Conservation (phyloP, 371 early-diverging fungal species). For the Rhizomucor pusillus region DNA sequence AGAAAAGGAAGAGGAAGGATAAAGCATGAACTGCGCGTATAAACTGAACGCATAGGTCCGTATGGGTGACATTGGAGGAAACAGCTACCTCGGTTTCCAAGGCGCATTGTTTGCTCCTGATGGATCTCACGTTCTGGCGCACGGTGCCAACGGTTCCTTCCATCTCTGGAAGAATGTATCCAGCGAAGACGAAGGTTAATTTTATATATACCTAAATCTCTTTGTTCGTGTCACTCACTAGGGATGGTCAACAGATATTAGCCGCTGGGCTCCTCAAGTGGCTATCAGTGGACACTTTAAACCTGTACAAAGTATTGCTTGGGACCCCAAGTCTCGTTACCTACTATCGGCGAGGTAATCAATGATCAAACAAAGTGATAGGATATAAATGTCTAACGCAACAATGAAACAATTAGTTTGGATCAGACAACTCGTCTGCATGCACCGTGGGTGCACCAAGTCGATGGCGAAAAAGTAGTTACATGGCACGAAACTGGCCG, state of each 20-base stretch:
- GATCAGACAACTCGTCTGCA: slow-evolving; percentile 91
- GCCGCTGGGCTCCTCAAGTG: slow-evolving; percentile 67
- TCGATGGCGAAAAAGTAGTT: slow-evolving; percentile 16
- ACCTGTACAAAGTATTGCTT: slow-evolving; percentile 72
- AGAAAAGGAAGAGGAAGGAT: slow-evolving; percentile 9
- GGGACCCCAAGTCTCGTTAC: slow-evolving; percentile 81
- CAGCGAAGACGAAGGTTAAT: slow-evolving; percentile 31
- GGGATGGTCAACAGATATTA: slow-evolving; percentile 26
- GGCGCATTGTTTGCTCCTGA: slow-evolving; percentile 74
- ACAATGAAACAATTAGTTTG: slow-evolving; percentile 40
- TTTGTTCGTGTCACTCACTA: too few species aligned
- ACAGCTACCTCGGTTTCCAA: slow-evolving; percentile 74
- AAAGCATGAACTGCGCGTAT: background rate
- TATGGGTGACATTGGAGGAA: slow-evolving; percentile 91
- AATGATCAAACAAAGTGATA: background rate
- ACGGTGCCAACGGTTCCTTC: slow-evolving; percentile 88
- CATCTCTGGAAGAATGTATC: slow-evolving; percentile 76
- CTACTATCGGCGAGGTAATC: slow-evolving; percentile 67
- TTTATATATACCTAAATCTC: background rate
- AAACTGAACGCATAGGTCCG: slow-evolving; percentile 57
- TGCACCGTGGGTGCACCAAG: slow-evolving; percentile 67
- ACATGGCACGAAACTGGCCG: slow-evolving; percentile 95
- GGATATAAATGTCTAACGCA: background rate
- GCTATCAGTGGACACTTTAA: slow-evolving; percentile 80
- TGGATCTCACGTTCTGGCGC: slow-evolving; percentile 68